Conservation (phyloP, 805 yeast species). For the Phaffomyces thermotolerans region DNA sequence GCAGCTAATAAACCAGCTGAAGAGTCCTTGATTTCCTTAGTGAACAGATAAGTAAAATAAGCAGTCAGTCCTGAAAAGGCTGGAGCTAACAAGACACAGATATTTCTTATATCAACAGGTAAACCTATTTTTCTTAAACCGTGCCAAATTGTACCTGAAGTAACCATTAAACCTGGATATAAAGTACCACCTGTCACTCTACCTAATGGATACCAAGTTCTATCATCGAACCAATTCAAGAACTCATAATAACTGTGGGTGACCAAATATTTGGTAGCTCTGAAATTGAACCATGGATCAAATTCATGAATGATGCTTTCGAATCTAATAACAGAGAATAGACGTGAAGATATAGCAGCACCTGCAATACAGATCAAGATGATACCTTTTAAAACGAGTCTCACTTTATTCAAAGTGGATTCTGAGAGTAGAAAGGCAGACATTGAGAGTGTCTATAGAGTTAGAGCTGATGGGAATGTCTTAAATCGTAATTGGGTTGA, state of each 20-base stretch:
- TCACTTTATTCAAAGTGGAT: slow-evolving; percentile 16
- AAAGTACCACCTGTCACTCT: slow-evolving; percentile 98
- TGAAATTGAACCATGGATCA: slow-evolving; percentile 93
- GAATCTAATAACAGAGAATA: slow-evolving; percentile 93
- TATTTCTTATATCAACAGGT: slow-evolving; percentile 90
- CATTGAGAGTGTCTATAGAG: neutral
- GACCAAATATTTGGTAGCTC: slow-evolving; percentile 92
- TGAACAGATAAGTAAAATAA: slow-evolving; percentile 76
- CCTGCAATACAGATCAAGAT: slow-evolving; percentile 76
- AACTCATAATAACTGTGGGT: slow-evolving; percentile 81
- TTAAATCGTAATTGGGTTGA: neutral
- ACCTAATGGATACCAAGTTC: slow-evolving; percentile 99
- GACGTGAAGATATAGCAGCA: slow-evolving; percentile 86
- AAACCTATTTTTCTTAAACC: slow-evolving; percentile 54
- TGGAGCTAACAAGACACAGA: slow-evolving; percentile 94
- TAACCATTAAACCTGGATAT: slow-evolving; percentile 97
- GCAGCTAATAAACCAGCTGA: slow-evolving; percentile 91
- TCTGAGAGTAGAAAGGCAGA: slow-evolving; percentile 7
- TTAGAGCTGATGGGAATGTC: too few relatives aligned
- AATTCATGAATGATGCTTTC: slow-evolving; percentile 97
- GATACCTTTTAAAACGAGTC: slow-evolving; percentile 41
- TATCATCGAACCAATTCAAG: slow-evolving; percentile 96
- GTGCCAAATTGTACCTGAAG: slow-evolving; percentile 87
- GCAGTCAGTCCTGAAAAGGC: slow-evolving; percentile 94
- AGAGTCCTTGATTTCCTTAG: slow-evolving; percentile 83